Evolutionary conservation across 208 protist species (phyloP).

Genomic region (Vickermania spadyakhi): DNA sequence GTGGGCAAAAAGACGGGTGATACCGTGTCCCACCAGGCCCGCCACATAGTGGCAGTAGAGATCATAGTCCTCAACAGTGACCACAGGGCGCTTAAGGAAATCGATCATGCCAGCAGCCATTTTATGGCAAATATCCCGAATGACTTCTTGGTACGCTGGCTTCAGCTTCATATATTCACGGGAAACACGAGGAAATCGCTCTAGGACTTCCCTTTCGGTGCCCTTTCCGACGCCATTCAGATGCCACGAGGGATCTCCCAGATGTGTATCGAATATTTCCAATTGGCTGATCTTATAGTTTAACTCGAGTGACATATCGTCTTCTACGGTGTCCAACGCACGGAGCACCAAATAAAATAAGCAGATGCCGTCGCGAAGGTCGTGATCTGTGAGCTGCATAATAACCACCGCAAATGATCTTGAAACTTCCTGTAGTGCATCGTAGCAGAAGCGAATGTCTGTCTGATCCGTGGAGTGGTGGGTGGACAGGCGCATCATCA

Average conservation of each 20-base stretch:
- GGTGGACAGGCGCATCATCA: conserved; percentile 20
- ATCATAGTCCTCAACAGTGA: conserved; percentile 86
- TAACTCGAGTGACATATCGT: conserved; percentile 83
- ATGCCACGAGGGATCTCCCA: conserved; percentile 39
- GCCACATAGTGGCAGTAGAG: conserved; percentile 97
- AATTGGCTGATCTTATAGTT: conserved; percentile 64
- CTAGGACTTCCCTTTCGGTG: conserved; percentile 59
- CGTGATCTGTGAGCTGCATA: conserved; percentile 62
- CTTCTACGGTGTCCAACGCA: conserved; percentile 93
- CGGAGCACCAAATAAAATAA: conserved; percentile 96
- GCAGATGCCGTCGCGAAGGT: conserved; percentile 87
- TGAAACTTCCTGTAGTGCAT: conserved; percentile 76
- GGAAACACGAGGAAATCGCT: conserved; percentile 57
- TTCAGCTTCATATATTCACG: conserved; percentile 53
- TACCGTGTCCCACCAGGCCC: conserved; percentile 94
- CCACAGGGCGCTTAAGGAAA: conserved; percentile 74
- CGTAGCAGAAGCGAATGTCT: conserved; percentile 87
- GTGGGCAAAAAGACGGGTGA: conserved; percentile 84
- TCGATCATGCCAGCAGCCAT: conserved; percentile 95
- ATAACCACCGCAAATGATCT: conserved; percentile 94
- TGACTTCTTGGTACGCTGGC: conserved; percentile 77
- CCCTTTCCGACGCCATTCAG: conserved; percentile 50
- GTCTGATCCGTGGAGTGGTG: conserved; percentile 25
- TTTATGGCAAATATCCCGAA: conserved; percentile 84
- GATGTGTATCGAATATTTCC: conserved; percentile 63